These are phyloP conservation scores for Penicillium tannophilum DNA, from an alignment of 495 filamentous ascomycete species.

Conservation along the genomic window DNA sequence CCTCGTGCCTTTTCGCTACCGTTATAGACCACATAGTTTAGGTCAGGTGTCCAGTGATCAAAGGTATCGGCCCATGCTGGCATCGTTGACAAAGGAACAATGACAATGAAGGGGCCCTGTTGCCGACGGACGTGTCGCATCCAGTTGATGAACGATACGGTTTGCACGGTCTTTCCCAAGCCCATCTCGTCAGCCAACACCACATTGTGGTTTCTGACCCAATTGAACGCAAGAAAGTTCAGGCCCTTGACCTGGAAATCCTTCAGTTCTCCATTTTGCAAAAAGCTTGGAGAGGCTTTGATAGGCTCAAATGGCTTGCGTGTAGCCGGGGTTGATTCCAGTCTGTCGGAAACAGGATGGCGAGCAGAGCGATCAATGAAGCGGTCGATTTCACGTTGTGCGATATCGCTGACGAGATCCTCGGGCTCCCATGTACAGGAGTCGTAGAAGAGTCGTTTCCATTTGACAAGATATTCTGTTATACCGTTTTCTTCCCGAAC, in stretches of 20 bases:
- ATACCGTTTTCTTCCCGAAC: conserved; percentile 67
- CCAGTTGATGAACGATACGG: conserved; percentile 96
- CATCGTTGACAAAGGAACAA: conserved; percentile 94
- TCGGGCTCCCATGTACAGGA: conserved; percentile 92
- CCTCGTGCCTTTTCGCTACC: conserved; percentile 79
- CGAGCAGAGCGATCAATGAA: conserved; percentile 79
- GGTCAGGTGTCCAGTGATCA: conserved; percentile 91
- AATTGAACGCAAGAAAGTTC: conserved; percentile 94
- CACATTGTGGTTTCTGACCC: conserved; percentile 87
- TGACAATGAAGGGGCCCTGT: conserved; percentile 92
- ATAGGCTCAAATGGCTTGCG: conserved; percentile 70
- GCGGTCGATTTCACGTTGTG: conserved; percentile 86
- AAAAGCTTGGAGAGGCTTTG: conserved; percentile 77
- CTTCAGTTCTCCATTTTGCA: conserved; percentile 82
- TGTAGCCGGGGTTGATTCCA: conserved; percentile 72
- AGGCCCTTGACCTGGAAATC: conserved; percentile 93
- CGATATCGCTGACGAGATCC: conserved; percentile 69
- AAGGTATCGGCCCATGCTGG: conserved; percentile 98
- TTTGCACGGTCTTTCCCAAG: conserved; percentile 97
- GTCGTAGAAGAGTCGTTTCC: conserved; percentile 85
- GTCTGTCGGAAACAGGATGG: conserved; percentile 72
- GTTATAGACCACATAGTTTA: conserved; percentile 97
- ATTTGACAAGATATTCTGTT: conserved; percentile 88
- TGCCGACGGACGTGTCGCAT: conserved; percentile 88
- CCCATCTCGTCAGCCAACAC: conserved; percentile 99